Evolutionary conservation across 495 filamentous ascomycete genomes (phyloP).

Genomic region (Hyaloscypha variabilis): DNA sequence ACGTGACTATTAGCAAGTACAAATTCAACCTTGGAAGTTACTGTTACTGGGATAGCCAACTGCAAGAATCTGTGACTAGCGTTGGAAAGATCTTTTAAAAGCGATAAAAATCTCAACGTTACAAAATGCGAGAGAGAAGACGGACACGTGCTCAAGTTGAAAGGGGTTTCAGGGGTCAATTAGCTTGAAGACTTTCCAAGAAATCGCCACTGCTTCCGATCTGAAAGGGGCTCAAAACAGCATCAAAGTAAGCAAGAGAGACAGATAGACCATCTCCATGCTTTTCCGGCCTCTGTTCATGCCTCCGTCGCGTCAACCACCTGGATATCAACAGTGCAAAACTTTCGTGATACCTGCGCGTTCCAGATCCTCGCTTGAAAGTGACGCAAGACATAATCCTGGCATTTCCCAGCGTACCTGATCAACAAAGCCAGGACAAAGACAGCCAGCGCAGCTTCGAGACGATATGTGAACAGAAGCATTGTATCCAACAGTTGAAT

Average conservation of each 20-base stretch:
- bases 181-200: neutral
- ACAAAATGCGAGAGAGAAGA: neutral
- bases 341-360: conserved; percentile 24
- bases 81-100: too few species aligned
- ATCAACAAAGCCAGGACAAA: conserved; percentile 2
- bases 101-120: too few species aligned
- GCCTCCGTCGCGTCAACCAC: neutral
- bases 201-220: neutral
- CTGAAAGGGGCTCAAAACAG: neutral
- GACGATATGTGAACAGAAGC: neutral
- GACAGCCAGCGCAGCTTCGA: neutral
- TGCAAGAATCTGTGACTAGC: neutral
- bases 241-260: neutral
- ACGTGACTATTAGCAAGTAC: too few species aligned
- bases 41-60: too few species aligned
- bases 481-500: neutral
- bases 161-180: neutral
- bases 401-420: conserved; percentile 4
- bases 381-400: conserved; percentile 14
- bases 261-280: neutral
- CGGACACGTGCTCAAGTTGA: neutral
- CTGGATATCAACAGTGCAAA: neutral
- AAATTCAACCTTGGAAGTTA: too few species aligned
- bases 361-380: conserved; percentile 8
- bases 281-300: neutral